phyloP scores from a whole-genome alignment of 495 filamentous ascomycete species.

The Haplographium delicatum region DNA sequence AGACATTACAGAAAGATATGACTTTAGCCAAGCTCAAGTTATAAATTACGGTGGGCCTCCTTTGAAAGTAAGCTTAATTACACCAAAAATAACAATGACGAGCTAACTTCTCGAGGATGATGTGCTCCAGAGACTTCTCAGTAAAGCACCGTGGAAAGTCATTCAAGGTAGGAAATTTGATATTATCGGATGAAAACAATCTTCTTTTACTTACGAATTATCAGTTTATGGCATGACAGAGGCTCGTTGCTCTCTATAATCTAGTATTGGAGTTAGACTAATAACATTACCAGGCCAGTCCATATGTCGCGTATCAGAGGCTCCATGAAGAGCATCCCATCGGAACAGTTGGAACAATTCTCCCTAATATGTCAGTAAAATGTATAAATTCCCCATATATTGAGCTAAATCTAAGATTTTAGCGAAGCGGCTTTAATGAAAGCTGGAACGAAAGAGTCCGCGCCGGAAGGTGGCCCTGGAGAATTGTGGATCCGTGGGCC shows the following conservation, averaged over 20 bases:
- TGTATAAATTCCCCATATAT: too few species aligned
- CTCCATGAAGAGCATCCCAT: slow-evolving; percentile 74
- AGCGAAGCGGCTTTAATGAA: too few species aligned
- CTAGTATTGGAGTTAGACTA: too few species aligned
- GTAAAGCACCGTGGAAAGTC: slow-evolving; percentile 60
- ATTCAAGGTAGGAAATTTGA: too few species aligned
- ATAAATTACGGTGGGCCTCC: slow-evolving; percentile 86
- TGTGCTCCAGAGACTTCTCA: slow-evolving; percentile 68
- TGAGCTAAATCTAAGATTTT: too few species aligned
- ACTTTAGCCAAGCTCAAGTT: slow-evolving; percentile 73
- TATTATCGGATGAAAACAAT: too few species aligned
- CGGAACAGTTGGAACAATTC: slow-evolving; percentile 71
- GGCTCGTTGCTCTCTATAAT: too few species aligned
- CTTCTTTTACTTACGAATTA: too few species aligned
- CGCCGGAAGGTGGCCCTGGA: slow-evolving; percentile 43
- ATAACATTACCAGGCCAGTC: too few species aligned
- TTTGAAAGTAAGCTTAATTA: too few species aligned
- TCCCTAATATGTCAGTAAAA: slow-evolving; percentile 78
- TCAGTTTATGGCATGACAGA: slow-evolving; percentile 51
- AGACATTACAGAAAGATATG: slow-evolving; percentile 66
- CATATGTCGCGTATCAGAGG: slow-evolving; percentile 46
- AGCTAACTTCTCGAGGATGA: too few species aligned
- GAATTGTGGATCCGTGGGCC: slow-evolving; percentile 64
- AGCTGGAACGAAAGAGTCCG: slow-evolving; percentile 10
- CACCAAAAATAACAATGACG: too few species aligned